Conservation (phyloP, 306 rosid genomes). For the Sicyos baderoa region DNA sequence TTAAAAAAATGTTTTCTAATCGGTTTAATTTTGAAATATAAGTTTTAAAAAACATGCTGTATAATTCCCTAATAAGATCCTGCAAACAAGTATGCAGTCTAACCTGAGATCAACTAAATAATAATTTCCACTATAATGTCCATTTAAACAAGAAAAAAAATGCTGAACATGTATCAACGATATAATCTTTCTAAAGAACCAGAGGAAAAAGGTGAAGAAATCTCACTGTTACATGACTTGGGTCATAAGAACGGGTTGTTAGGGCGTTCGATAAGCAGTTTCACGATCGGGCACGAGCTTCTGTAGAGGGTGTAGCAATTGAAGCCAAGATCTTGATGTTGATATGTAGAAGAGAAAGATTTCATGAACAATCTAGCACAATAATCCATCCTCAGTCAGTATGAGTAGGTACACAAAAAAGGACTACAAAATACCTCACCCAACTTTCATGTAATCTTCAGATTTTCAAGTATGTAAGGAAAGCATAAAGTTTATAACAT, state of each 20-base stretch:
- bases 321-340: neutral
- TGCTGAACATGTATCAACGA: too few relatives aligned
- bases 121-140: too few relatives aligned
- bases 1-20: too few relatives aligned
- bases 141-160: too few relatives aligned
- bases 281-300: neutral
- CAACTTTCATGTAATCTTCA: neutral
- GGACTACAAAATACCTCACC: neutral
- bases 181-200: too few relatives aligned
- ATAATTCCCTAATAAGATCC: too few relatives aligned
- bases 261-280: neutral
- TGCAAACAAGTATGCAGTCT: too few relatives aligned
- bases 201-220: neutral
- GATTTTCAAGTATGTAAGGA: neutral
- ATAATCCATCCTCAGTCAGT: constrained; percentile 4
- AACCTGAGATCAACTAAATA: too few relatives aligned
- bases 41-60: too few relatives aligned
- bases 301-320: neutral
- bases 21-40: too few relatives aligned
- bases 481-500: neutral
- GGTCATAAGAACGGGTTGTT: neutral
- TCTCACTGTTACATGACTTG: neutral
- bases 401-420: neutral
- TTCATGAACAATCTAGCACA: neutral
- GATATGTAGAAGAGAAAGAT: too few relatives aligned